Percentiles rank a stretch among this genome's conserved stretches.
Conservation (phyloP, 352 stramenopile genomes). For the Pythium sp. region DNA sequence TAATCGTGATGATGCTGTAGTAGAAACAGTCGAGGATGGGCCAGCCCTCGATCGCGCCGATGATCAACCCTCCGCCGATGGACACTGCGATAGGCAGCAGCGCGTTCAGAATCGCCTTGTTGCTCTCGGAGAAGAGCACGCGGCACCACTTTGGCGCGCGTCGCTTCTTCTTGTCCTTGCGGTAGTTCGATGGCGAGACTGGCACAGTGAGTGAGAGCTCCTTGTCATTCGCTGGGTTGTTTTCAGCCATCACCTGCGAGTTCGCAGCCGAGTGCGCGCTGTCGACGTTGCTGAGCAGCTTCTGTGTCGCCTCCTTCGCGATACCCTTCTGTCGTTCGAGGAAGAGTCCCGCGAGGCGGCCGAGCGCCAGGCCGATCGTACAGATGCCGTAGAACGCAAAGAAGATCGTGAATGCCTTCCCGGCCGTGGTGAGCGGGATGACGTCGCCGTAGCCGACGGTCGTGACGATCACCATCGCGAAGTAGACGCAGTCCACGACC, state of each 20-base stretch:
- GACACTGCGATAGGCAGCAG: conserved; percentile 49
- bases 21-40: conserved; percentile 87
- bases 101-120: conserved; percentile 40
- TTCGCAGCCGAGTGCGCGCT: conserved; percentile 26
- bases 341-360: conserved; percentile 49
- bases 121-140: conserved; percentile 47
- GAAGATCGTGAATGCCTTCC: conserved; percentile 86
- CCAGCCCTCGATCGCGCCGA: conserved; percentile 62
- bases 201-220: conserved; percentile 21
- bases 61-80: conserved; percentile 46
- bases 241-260: conserved; percentile 2
- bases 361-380: conserved; percentile 67
- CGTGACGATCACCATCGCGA: conserved; percentile 91
- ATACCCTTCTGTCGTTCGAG: conserved; percentile 51
- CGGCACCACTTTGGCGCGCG: conserved; percentile 31
- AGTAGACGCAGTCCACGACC: conserved; percentile 88
- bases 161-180: conserved; percentile 3
- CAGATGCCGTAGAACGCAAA: conserved; percentile 77
- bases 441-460: conserved; percentile 89
- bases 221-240: conserved; percentile 15
- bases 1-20: conserved; percentile 90
- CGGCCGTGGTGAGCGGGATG: conserved; percentile 39
- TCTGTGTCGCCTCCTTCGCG: conserved; percentile 54
- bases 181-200: background rate
- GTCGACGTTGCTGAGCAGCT: conserved; percentile 47